Percentiles rank a stretch among this genome's conserved stretches.
Evolutionary conservation across 345 rosid species (phyloP).

Genomic region (Geranium rotundifolium): DNA sequence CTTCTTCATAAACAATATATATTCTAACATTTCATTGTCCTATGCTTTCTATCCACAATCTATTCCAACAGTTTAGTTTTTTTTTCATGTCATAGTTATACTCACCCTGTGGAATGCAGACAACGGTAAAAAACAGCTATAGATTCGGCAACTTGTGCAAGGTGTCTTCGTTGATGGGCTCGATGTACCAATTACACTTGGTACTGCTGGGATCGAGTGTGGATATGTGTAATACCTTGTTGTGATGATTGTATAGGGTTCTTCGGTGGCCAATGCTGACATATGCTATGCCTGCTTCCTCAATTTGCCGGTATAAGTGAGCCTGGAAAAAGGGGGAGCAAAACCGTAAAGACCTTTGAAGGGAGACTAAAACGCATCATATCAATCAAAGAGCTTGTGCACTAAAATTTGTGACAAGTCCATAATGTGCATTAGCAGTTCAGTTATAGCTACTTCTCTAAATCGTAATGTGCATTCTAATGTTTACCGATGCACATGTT

Average conservation of each 20-base stretch:
- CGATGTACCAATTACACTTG: conserved; percentile 45
- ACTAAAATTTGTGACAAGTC: neutral
- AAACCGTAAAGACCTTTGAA: conserved; percentile 1
- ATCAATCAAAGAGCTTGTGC: neutral
- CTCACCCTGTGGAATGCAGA: no score
- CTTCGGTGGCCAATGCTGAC: conserved; percentile 78
- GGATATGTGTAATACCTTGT: conserved; percentile 41
- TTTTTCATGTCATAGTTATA: no score
- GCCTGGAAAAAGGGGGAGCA: conserved; percentile 25
- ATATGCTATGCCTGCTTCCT: conserved; percentile 69
- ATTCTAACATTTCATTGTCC: no score
- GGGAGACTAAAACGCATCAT: neutral
- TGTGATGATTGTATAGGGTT: conserved; percentile 51
- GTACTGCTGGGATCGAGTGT: conserved; percentile 32
- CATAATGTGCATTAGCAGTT: no score
- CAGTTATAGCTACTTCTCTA: no score
- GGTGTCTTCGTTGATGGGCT: conserved; percentile 21
- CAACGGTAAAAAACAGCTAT: neutral
- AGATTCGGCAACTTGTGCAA: conserved; percentile 18
- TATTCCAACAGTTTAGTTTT: no score
- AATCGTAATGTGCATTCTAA: no score
- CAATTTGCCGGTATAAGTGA: conserved; percentile 58
- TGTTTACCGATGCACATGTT: no score
- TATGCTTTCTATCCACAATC: no score
- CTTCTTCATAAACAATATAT: no score